Evolutionary conservation across 352 stramenopile genomes (phyloP).

Genomic region (Phytopythium montanum): DNA sequence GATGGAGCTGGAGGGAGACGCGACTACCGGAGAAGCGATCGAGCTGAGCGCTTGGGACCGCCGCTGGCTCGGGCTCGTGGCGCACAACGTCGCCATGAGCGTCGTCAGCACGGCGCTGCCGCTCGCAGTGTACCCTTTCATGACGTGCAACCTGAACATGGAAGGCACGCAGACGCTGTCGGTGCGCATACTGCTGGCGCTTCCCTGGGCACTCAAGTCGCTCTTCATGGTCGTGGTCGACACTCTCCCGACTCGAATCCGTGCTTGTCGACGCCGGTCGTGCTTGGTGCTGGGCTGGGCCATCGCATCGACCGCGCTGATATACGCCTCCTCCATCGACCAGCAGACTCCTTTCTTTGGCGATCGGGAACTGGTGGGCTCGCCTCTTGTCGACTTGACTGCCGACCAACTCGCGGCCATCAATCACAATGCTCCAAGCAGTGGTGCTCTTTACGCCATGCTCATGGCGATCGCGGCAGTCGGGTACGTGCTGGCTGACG

Average conservation of each 20-base stretch:
- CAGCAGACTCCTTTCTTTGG: conserved; percentile 46
- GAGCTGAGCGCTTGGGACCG: conserved; percentile 25
- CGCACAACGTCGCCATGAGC: conserved; percentile 47
- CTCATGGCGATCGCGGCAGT: conserved; percentile 67
- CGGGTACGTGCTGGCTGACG: conserved; percentile 76
- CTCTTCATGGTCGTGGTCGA: conserved; percentile 39
- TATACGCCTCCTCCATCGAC: conserved; percentile 30
- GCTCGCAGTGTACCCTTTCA: conserved; percentile 54
- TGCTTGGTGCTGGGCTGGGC: conserved; percentile 45
- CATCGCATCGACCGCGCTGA: conserved; percentile 22
- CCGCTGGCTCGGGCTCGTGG: conserved; percentile 43
- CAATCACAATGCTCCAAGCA: conserved; percentile 34
- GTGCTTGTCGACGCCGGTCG: conserved; percentile 16
- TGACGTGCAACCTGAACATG: conserved; percentile 68
- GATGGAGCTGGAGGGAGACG: neutral
- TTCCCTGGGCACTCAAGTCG: conserved; percentile 53
- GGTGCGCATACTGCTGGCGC: conserved; percentile 36
- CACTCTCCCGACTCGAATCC: conserved; percentile 20
- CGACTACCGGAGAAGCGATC: neutral
- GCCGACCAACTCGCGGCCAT: conserved; percentile 24
- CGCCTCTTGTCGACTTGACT: conserved; percentile 20
- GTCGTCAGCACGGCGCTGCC: conserved; percentile 52
- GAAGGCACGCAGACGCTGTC: conserved; percentile 60
- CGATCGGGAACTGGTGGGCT: conserved; percentile 25
- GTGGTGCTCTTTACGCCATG: conserved; percentile 49